Base-by-base conservation (phyloP, 176 grass and related monocot species). In the Tillandsia leiboldiana region DNA sequence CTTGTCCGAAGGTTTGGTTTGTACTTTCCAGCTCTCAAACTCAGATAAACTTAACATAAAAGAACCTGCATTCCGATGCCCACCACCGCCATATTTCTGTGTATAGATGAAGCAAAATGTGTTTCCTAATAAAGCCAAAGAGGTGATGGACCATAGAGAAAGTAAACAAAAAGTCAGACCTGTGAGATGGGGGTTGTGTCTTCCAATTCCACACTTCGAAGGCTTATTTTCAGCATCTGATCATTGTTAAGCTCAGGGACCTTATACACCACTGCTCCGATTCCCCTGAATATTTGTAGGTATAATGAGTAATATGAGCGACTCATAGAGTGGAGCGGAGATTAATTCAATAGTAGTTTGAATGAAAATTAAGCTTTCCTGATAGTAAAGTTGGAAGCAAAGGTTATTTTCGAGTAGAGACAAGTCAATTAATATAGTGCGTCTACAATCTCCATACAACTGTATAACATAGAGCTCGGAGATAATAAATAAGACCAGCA, bases 251-350 rank as follows among this genome's bases (percentile, higher is more conserved):
- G 54, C 72, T 97, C 79, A 8, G 84, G 84, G 7, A 97, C 89
- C 72, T 87, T 90, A 71, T 97, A 92, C 28, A 92, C 94, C 18
- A 97, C 82, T 24, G 86, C 89, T 50, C 94, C 89, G 50, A 97
- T 97, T 50, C 79, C 87, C 77, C 89, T 97, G 81, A 49, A 84
- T 56, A 73, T 73, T 11, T 69, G 14, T 42, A 42, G 75, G 22
- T 63, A 74, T 63, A 50, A 2, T 13, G 64, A 2, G 26, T 24
- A 6, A 48, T 63, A 64, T 75, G 24, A 42, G 48, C 1, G 24
- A 11, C 14, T 61, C 67, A 50, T 63, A 17, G 22, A 12, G 12
- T 51, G 2, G 66, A 70, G n/a, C 59, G 50, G 50, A 56, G 10
- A 66, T 58, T 54, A 61, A 18, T 9, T 9, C 17, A 61, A 61